Evolutionary conservation across 1,139 yeast genomes (phyloP), one percentile per base, ranked within the genome.

Genomic region (Blastobotrys persicus): DNA sequence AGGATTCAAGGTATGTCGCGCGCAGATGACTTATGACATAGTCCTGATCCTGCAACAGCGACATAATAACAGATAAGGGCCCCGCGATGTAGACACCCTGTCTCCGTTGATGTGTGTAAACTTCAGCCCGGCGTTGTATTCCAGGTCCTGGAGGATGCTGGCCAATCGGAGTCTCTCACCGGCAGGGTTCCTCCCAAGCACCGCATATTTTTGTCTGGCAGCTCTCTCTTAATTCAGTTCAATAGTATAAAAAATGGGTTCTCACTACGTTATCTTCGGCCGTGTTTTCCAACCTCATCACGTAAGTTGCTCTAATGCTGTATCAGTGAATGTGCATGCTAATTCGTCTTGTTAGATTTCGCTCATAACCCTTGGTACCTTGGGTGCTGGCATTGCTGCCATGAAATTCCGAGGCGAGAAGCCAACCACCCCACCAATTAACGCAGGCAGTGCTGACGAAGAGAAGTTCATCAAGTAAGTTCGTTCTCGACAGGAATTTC

Each of bases 401-500:
- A 51, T 62, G 48, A 65, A 67, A 50, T 52, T 51, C 50, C 57
- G 62, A 33, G 52, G 52, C 16, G 59, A 58, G 57, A 70, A 69
- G 64, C 69, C 79, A 56, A 77, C 80, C 56, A 79, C 84, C 56
- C 88, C 92, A 55, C 75, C 84, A 50, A 79, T 88, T 69, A 79
- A 80, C 59, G 95, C 96, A 56, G 70, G 81, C 52, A 79, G 89
- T 52, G 81, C 89, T 60, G 97, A 88, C 62, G 98, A 91, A 75
- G 96, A 87, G 70, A 83, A 84, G 71, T 91, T 85, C 74, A 78
- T 83, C 60, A 55, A 60, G 67, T 64, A 66, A 68, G 62, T 75
- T n/a, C n/a, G 3, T 2, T 26, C 17, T 16, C 12, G 18, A 38
- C 17, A 7, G 17, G 18, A 6, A n/a, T n/a, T n/a, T n/a, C n/a